phyloP scores from a whole-genome alignment of 768 basidiomycete genomes.

The Macrolepiota dolichaula region DNA sequence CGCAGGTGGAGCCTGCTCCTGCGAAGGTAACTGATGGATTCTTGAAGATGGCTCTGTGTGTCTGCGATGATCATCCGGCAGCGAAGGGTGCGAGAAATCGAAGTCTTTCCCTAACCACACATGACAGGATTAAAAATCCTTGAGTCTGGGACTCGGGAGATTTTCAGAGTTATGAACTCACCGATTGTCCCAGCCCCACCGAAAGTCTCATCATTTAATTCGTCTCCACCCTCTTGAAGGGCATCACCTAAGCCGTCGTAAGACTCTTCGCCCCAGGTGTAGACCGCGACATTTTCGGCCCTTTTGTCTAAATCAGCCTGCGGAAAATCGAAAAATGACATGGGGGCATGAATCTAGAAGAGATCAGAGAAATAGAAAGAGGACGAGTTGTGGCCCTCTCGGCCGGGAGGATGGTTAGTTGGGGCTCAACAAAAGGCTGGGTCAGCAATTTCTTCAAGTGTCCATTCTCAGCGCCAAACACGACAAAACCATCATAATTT shows the following conservation, averaged over 20 bases:
- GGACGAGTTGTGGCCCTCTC: not conserved
- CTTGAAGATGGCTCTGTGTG: constrained; percentile 19
- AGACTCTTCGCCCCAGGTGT: constrained; percentile 88
- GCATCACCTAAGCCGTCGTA: constrained; percentile 89
- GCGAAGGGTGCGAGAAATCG: constrained; percentile 63
- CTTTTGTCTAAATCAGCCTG: constrained; percentile 56
- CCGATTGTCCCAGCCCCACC: constrained; percentile 69
- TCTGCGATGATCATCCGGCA: constrained; percentile 24
- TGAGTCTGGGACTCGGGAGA: not conserved
- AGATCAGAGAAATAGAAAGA: not conserved
- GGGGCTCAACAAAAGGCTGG: not conserved
- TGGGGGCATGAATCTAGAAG: constrained; percentile 31
- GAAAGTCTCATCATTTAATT: constrained; percentile 97
- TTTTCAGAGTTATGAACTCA: constrained; percentile 33
- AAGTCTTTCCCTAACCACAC: constrained; percentile 76
- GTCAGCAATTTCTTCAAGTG: not conserved
- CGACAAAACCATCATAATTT: constrained; percentile 1
- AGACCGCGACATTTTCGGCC: constrained; percentile 83
- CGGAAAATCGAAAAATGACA: constrained; percentile 87
- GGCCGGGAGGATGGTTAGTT: not conserved
- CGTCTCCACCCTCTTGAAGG: constrained; percentile 87
- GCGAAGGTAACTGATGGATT: constrained; percentile 16
- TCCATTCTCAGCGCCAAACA: constrained; percentile 9
- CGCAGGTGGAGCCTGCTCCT: constrained; percentile 21
- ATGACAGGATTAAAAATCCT: constrained; percentile 9